Conservation (phyloP, 2,329 filamentous ascomycete genomes). For the Grosmannia clavigera region DNA sequence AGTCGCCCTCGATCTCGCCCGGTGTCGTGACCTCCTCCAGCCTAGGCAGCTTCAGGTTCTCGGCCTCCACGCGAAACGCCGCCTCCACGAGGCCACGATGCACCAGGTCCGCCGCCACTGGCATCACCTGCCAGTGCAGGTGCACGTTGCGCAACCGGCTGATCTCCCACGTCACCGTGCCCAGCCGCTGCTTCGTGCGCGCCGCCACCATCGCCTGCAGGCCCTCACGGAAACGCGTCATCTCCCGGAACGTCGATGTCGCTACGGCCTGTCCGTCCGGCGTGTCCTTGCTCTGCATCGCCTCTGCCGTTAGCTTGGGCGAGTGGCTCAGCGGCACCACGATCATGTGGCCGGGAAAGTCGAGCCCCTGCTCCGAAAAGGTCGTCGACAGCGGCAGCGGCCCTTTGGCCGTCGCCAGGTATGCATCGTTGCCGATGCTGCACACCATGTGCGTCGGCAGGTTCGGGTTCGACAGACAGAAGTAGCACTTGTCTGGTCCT, state of each 20-base stretch:
- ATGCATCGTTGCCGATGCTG: slow-evolving; percentile 76
- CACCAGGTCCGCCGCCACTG: slow-evolving; percentile 57
- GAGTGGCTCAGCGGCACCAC: slow-evolving; percentile 81
- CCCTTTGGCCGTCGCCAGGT: slow-evolving; percentile 85
- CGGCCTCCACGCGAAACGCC: slow-evolving; percentile 77
- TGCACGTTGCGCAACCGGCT: slow-evolving; percentile 72
- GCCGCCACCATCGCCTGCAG: slow-evolving; percentile 68
- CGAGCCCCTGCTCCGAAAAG: slow-evolving; percentile 50
- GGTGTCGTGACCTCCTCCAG: slow-evolving; percentile 23
- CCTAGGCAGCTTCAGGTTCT: slow-evolving; percentile 51
- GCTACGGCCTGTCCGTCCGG: slow-evolving; percentile 44
- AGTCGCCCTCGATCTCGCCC: slow-evolving; percentile 46
- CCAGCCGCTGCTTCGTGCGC: slow-evolving; percentile 47
- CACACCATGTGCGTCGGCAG: slow-evolving; percentile 79
- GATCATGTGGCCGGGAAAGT: slow-evolving; percentile 75
- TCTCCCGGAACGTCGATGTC: slow-evolving; percentile 58
- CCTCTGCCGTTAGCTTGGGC: slow-evolving; percentile 50
- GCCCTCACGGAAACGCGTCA: slow-evolving; percentile 65
- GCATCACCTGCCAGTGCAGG: slow-evolving; percentile 86
- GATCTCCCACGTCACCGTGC: slow-evolving; percentile 86
- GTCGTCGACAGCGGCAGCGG: slow-evolving; percentile 63
- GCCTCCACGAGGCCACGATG: slow-evolving; percentile 67
- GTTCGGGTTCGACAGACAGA: slow-evolving; percentile 82
- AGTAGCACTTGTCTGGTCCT: slow-evolving; percentile 76
- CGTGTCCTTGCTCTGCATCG: slow-evolving; percentile 44